Percentiles rank a stretch among this genome's conserved stretches.
These are phyloP conservation scores for Mucor racemosus DNA, from an alignment of 371 early-diverging fungal genomes.

Conservation along the genomic window DNA sequence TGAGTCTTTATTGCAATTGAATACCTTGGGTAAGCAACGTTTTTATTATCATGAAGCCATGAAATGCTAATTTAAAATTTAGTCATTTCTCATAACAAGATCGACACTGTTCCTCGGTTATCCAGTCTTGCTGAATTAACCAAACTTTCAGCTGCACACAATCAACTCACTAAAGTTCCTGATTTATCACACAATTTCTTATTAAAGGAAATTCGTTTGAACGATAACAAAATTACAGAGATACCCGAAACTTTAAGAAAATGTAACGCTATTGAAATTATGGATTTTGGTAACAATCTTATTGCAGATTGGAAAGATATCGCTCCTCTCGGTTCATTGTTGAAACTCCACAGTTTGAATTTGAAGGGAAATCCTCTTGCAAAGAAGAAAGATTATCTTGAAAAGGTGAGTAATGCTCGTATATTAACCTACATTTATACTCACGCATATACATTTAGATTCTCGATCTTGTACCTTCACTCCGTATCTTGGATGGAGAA, in stretches of 20 bases:
- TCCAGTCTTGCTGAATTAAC: conserved; percentile 62
- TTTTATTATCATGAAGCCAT: not conserved
- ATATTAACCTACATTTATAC: not conserved
- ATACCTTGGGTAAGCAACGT: conserved; percentile 65
- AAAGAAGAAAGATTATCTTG: conserved; percentile 64
- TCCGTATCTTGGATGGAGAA: conserved; percentile 82
- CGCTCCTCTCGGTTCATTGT: conserved; percentile 64
- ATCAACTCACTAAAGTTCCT: conserved; percentile 70
- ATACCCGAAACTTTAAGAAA: conserved; percentile 67
- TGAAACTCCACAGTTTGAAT: conserved; percentile 71
- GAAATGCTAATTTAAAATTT: not conserved
- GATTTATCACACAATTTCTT: conserved; percentile 60
- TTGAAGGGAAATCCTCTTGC: conserved; percentile 82
- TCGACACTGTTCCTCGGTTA: conserved; percentile 65
- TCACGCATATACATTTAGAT: conserved; percentile 35
- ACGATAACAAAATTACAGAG: conserved; percentile 73
- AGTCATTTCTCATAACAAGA: conserved; percentile 83
- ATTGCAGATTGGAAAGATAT: conserved; percentile 69
- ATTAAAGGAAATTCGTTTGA: conserved; percentile 78
- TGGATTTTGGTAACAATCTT: conserved; percentile 79
- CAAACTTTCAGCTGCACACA: conserved; percentile 81
- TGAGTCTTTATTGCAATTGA: conserved; percentile 60
- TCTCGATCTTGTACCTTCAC: conserved; percentile 67
- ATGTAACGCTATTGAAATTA: conserved; percentile 64
- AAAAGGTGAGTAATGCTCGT: conserved; percentile 49